Conservation (phyloP, 129 eudicot species). For the Calendula officinalis region DNA sequence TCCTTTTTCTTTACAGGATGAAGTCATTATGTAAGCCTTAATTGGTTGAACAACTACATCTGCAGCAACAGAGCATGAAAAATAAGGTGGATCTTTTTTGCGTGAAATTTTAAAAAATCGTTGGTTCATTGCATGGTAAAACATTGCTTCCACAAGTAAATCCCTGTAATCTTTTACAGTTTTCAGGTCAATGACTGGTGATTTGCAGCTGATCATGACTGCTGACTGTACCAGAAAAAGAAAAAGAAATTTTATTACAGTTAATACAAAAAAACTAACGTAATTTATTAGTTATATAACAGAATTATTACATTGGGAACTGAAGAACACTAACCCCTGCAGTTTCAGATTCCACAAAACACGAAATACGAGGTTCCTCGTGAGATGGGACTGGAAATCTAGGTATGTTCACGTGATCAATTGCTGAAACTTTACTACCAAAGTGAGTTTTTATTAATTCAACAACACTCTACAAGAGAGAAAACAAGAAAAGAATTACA, state of each 20-base stretch:
- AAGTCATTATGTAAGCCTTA: slow-evolving; percentile 80
- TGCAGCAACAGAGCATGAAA: slow-evolving; percentile 82
- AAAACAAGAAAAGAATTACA: slow-evolving; percentile 12
- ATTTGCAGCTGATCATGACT: slow-evolving; percentile 85
- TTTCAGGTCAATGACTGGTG: slow-evolving; percentile 65
- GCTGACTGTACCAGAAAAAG: slow-evolving; percentile 61
- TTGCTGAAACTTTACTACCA: slow-evolving; percentile 45
- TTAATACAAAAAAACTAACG: slow-evolving; percentile 6
- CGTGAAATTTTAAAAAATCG: slow-evolving; percentile 88
- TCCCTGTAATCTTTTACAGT: slow-evolving; percentile 78
- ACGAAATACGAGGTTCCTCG: slow-evolving; percentile 75
- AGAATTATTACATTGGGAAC: slow-evolving; percentile 29
- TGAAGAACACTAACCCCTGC: slow-evolving; percentile 72
- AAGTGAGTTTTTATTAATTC: slow-evolving; percentile 79
- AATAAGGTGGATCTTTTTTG: slow-evolving; percentile 79
- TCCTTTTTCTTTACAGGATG: slow-evolving; percentile 88
- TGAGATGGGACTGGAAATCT: slow-evolving; percentile 69
- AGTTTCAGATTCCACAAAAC: slow-evolving; percentile 95
- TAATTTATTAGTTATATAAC: slow-evolving; percentile 12
- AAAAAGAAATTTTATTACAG: background rate
- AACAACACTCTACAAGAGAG: slow-evolving; percentile 63
- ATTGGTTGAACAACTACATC: slow-evolving; percentile 68
- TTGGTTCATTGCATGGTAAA: slow-evolving; percentile 82
- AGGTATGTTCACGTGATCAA: slow-evolving; percentile 54
- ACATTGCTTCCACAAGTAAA: slow-evolving; percentile 81